These are phyloP conservation scores for Luffa acutangula DNA, from an alignment of 306 rosid genomes.

Conservation along the genomic window DNA sequence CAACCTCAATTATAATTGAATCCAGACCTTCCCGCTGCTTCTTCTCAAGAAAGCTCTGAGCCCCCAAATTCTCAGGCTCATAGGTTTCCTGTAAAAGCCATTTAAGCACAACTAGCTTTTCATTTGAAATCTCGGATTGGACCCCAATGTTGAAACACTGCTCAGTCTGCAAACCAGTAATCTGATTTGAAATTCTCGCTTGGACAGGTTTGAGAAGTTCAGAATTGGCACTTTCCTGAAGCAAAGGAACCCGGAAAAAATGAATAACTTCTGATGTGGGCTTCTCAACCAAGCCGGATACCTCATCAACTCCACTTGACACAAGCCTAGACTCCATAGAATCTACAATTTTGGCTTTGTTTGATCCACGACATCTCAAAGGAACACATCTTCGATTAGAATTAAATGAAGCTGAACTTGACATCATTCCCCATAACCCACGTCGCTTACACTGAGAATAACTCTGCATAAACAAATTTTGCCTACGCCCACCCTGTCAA, in stretches of 20 bases:
- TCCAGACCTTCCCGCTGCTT: constrained; percentile 48
- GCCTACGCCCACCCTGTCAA: constrained; percentile 40
- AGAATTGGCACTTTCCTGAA: constrained; percentile 56
- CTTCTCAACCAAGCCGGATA: constrained; percentile 29
- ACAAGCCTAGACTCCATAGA: constrained; percentile 18
- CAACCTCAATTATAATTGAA: constrained; percentile 61
- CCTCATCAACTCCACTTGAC: constrained; percentile 26
- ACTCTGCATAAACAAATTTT: constrained; percentile 28
- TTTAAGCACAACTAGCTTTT: constrained; percentile 41
- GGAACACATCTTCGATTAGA: constrained; percentile 16
- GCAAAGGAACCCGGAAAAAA: constrained; percentile 51
- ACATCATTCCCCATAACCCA: constrained; percentile 36
- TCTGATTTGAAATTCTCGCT: constrained; percentile 47
- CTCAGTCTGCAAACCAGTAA: constrained; percentile 59
- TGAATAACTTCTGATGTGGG: constrained; percentile 47
- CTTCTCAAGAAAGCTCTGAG: constrained; percentile 71
- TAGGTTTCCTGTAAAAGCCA: constrained; percentile 91
- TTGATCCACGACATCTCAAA: constrained; percentile 43
- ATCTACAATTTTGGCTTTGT: constrained; percentile 37
- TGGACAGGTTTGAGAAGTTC: constrained; percentile 66
- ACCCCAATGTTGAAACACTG: constrained; percentile 75
- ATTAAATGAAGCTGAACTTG: neutral
- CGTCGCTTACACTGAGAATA: constrained; percentile 25
- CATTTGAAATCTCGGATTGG: constrained; percentile 30
- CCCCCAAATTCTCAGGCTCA: constrained; percentile 73